These are phyloP conservation scores for Rhododendron williamsianum DNA, from an alignment of 148 eudicot species.

Conservation along the genomic window DNA sequence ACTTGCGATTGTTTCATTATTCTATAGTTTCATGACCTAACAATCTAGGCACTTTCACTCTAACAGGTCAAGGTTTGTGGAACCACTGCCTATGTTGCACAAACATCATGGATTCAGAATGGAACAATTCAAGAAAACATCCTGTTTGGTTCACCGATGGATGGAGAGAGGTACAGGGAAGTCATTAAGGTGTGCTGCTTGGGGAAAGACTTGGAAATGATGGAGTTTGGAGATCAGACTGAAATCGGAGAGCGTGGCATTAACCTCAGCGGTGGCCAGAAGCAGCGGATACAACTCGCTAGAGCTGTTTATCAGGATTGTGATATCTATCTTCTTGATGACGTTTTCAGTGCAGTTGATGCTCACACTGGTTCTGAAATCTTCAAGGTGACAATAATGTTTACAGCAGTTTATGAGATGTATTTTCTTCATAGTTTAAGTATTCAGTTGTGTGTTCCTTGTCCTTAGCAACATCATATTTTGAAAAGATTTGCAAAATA, in stretches of 20 bases:
- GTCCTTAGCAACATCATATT: background rate
- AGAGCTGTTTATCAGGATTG: constrained; percentile 95
- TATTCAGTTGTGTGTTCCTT: background rate
- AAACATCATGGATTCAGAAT: constrained; percentile 92
- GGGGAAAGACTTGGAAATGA: constrained; percentile 85
- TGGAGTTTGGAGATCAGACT: constrained; percentile 96
- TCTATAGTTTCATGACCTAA: background rate
- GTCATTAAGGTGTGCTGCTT: constrained; percentile 68
- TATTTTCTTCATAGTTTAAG: background rate
- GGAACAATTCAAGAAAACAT: constrained; percentile 88
- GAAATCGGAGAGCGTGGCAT: constrained; percentile 99
- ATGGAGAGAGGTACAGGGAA: constrained; percentile 53
- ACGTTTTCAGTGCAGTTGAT: constrained; percentile 93
- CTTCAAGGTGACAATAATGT: constrained; percentile 55
- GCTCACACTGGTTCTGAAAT: constrained; percentile 95
- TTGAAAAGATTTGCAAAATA: background rate
- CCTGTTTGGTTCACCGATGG: constrained; percentile 79
- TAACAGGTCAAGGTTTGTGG: constrained; percentile 77
- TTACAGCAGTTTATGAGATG: background rate
- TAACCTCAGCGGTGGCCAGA: constrained; percentile 96
- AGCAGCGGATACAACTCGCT: constrained; percentile 91
- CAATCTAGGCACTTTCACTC: background rate
- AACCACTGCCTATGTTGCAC: constrained; percentile 93
- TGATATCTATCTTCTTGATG: constrained; percentile 95
- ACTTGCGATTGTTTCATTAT: background rate